Conservation (phyloP, 2,329 filamentous ascomycete genomes). For the Colletotrichum sidae region DNA sequence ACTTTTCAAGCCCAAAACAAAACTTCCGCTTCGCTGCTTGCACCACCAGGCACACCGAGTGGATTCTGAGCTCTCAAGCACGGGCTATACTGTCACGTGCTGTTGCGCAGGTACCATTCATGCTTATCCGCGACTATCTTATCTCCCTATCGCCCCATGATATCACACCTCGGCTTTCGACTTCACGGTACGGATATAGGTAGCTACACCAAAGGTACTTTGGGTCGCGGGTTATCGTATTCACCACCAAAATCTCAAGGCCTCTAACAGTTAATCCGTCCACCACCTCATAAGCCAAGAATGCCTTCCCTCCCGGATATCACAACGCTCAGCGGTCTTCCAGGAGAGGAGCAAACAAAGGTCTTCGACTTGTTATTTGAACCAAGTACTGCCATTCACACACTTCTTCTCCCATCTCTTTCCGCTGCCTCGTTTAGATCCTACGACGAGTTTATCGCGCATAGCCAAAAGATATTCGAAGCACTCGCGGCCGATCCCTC, state of each 20-base stretch:
- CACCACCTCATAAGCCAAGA: background rate
- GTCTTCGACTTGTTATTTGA: conserved; percentile 88
- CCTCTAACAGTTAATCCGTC: too few relatives aligned
- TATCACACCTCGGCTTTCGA: conserved; percentile 17
- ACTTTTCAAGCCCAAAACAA: conserved; percentile 36
- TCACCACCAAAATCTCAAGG: too few relatives aligned
- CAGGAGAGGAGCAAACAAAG: conserved; percentile 64
- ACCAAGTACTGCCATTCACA: conserved; percentile 79
- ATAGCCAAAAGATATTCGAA: conserved; percentile 72
- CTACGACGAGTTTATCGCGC: conserved; percentile 77
- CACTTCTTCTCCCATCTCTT: conserved; percentile 77
- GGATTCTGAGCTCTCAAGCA: conserved; percentile 22
- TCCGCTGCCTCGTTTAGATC: conserved; percentile 66
- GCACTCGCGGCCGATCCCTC: conserved; percentile 65
- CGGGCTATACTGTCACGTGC: conserved; percentile 34
- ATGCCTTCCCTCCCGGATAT: conserved; percentile 66
- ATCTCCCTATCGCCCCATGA: conserved; percentile 22
- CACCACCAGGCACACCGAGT: background rate
- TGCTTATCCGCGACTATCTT: conserved; percentile 1
- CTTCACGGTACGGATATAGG: background rate
- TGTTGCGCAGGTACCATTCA: background rate
- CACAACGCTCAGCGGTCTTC: conserved; percentile 64
- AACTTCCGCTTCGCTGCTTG: conserved; percentile 37
- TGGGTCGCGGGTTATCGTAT: too few relatives aligned
- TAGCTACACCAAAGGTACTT: too few relatives aligned